Evolutionary conservation across 257 asterid genomes (phyloP), one percentile per base, ranked within the genome.

Genomic region (Fraxinus anomala): DNA sequence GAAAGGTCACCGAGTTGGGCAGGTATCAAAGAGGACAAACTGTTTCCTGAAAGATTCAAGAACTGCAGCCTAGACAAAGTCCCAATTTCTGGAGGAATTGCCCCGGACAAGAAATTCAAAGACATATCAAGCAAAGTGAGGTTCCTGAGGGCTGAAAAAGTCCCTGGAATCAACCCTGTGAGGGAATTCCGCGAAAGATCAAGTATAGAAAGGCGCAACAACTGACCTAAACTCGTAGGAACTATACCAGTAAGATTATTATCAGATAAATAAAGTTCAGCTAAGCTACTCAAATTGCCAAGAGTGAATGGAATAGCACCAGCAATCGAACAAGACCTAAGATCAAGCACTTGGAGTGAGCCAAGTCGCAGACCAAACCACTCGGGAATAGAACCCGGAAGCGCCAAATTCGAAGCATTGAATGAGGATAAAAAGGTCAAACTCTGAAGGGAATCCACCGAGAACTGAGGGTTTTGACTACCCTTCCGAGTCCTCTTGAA

Each of bases 401-500:
- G 91, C 3, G 76, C 76, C 68, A 95, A 90, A 77, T 85, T 73
- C 0, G 99, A 95, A 56, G 99, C 98, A 69, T 93, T 95, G 74
- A 95, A 93, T 8, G 88, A 82, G 6, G 84, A 79, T 76, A 95
- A 82, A 16, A 71, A 79, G 77, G 96, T 88, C 83, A 95, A 85
- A 88, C 89, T 93, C 83, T 77, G 91, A n/a, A 95, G 90, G 73
- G 93, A 85, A 31, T 90, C 98, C 10, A 91, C 92, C 10, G 92
- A 86, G 70, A 95, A 95, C 75, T 80, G 91, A 77, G 98, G 98
- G 86, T 86, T 95, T 85, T 51, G 87, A 72, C 81, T 80, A n/a
- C 93, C 98, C 61, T 78, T 75, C 73, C 96, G 84, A 30, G 98
- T 95, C 34, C 99, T 87, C 80, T 85, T 86, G 85, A 95, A 93